Evolutionary conservation across 2,329 filamentous ascomycete species (phyloP).

Genomic region (Blastomyces gilchristii): DNA sequence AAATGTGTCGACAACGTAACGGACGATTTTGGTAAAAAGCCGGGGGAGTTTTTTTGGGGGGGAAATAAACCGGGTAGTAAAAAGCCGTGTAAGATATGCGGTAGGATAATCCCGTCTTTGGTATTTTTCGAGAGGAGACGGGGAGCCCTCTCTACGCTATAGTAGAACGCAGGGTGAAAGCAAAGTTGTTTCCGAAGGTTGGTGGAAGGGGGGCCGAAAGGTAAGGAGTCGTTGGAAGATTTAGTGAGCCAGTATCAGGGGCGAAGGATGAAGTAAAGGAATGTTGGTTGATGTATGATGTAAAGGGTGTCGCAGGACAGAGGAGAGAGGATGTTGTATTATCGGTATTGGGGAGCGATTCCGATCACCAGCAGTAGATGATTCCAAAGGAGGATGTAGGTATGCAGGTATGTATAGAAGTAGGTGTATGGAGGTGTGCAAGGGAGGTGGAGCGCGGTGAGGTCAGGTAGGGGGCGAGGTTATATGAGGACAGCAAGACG

Average conservation of each 20-base stretch:
- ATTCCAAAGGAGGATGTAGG: conserved; percentile 1
- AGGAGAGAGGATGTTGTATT: neutral
- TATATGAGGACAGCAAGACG: neutral
- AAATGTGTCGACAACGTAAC: conserved; percentile 6
- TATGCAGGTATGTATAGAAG: neutral
- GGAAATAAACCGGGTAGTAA: conserved; percentile 16
- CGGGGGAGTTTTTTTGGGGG: conserved; percentile 1
- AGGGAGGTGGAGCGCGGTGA: neutral
- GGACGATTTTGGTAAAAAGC: conserved; percentile 6
- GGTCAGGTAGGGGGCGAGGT: neutral
- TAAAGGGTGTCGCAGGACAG: neutral
- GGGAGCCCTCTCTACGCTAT: conserved; percentile 12
- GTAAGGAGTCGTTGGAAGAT: neutral
- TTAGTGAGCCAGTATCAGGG: neutral
- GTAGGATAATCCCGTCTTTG: conserved; percentile 15
- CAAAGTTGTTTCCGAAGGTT: neutral
- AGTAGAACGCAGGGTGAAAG: conserved; percentile 12
- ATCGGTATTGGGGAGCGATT: neutral
- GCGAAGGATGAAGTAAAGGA: conserved; percentile 1
- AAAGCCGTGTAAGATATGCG: conserved; percentile 12
- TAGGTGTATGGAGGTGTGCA: neutral
- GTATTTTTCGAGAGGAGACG: conserved; percentile 14
- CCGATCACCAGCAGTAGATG: conserved; percentile 7
- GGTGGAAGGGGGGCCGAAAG: neutral
- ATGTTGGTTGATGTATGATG: neutral